A percentile compares a stretch with the other conserved stretches of the same genome.
phyloP scores from a whole-genome alignment of 2,329 filamentous ascomycete species.

The Graphilbum ipis-grandicollis region DNA sequence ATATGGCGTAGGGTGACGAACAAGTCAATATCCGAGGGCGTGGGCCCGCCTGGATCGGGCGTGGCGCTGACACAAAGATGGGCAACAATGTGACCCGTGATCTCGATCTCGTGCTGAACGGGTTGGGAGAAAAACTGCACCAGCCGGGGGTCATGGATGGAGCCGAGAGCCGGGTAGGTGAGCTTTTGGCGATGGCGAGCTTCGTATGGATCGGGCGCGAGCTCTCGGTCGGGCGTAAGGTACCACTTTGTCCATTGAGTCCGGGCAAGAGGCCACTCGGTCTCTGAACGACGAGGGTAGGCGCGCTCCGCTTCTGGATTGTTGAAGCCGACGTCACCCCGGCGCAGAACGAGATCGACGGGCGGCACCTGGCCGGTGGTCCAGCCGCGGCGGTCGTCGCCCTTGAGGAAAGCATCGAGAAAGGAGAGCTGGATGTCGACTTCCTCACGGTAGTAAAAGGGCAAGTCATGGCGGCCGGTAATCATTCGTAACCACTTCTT shows the following conservation, averaged over 20 bases:
- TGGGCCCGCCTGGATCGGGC: slow-evolving; percentile 26
- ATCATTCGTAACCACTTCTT: slow-evolving; percentile 55
- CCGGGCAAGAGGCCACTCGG: slow-evolving; percentile 48
- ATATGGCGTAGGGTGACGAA: slow-evolving; percentile 47
- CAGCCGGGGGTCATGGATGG: slow-evolving; percentile 25
- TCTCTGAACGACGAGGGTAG: slow-evolving; percentile 37
- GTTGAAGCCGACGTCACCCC: slow-evolving; percentile 51
- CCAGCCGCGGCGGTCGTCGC: slow-evolving; percentile 46
- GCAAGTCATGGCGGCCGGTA: slow-evolving; percentile 52
- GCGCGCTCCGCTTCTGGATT: slow-evolving; percentile 39
- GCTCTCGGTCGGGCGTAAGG: slow-evolving; percentile 28
- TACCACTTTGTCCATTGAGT: slow-evolving; percentile 47
- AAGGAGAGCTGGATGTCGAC: slow-evolving; percentile 52
- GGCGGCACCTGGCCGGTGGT: slow-evolving; percentile 38
- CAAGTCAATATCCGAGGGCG: slow-evolving; percentile 38
- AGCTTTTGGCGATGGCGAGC: slow-evolving; percentile 12
- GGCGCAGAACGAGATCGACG: slow-evolving; percentile 43
- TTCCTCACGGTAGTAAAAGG: slow-evolving; percentile 54
- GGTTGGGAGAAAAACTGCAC: slow-evolving; percentile 39
- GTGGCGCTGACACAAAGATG: slow-evolving; percentile 41
- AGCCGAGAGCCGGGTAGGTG: slow-evolving; percentile 42
- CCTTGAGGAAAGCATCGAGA: slow-evolving; percentile 54
- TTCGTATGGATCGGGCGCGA: slow-evolving; percentile 19
- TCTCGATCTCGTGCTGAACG: slow-evolving; percentile 47
- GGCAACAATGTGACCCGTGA: slow-evolving; percentile 50